Base-by-base conservation (phyloP, 768 basidiomycete genomes). In the Naganishia friedmannii region DNA sequence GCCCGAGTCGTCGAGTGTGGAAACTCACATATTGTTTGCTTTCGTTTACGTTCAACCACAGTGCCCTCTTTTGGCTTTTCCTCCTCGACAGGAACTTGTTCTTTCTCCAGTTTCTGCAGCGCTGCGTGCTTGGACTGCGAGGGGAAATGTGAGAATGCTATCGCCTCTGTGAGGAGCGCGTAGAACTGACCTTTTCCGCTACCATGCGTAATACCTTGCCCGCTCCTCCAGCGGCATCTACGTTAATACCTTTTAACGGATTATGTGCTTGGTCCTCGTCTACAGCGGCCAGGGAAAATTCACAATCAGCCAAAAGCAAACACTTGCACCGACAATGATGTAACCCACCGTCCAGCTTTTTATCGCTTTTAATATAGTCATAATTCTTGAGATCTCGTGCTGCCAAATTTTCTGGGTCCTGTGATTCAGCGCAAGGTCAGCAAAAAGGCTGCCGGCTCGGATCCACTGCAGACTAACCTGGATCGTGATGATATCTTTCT, bases 401-500 rank as follows among this genome's bases (percentile, higher is more conserved):
- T 4, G 73, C 73, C 4, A 82, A 73, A 69, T 83, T 83, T 68
- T 82, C 72, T 10, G 83, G 83, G 66, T 83, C 83, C 81, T 74
- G 70, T 55, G 15, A 8, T 23, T n/a, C 32, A 37, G 9, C 26
- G 63, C 65, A 55, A 46, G 57, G 21, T 31, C n/a, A 32, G 55
- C 42, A 57, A 23, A 39, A 37, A 0, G 45, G 23, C 34, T 37
- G 19, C 3, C 29, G 53, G 53, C 5, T n/a, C 13, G 23, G 17
- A 37, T 45, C 21, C 55, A 34, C n/a, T 2, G 31, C 39, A 5
- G 10, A 72, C 72, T 54, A 8, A 75, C 94, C 83, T 98, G 95
- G 31, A 99, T 84, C 8, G 93, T 97, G 73, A 98, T 90, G 67
- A 97, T 87, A 75, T 98, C 95, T 72, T 87, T 85, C 79, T 90